Conservation (phyloP, 345 rosid species). For the Linum tenue region DNA sequence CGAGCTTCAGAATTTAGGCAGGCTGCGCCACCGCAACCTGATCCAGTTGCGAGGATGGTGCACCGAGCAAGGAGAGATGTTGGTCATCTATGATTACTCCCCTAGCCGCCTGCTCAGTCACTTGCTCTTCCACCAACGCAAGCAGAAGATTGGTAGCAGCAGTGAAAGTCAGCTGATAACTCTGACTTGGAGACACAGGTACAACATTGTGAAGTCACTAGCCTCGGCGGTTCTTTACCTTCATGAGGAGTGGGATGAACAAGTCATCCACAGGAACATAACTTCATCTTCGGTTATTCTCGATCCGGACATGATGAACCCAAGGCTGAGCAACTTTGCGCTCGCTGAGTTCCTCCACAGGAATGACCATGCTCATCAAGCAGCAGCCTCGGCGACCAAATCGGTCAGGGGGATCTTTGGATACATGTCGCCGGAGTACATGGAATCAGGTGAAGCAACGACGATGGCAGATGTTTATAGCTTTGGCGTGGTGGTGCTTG, state of each 20-base stretch:
- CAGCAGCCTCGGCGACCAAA: conserved; percentile 29
- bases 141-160: conserved; percentile 10
- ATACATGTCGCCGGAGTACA: conserved; percentile 89
- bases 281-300: conserved; percentile 71
- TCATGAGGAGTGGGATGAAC: conserved; percentile 96
- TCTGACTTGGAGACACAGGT: conserved; percentile 59
- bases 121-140: conserved; percentile 48
- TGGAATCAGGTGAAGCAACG: conserved; percentile 79
- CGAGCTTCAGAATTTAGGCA: conserved; percentile 69
- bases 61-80: conserved; percentile 97
- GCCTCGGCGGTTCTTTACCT: conserved; percentile 80
- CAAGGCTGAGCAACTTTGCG: conserved; percentile 77
- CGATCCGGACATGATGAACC: conserved; percentile 77
- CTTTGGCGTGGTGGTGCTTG: conserved; percentile 80
- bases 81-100: conserved; percentile 75
- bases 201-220: conserved; percentile 61
- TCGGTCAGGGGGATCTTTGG: conserved; percentile 89
- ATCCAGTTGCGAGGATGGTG: conserved; percentile 96
- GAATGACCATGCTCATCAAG: conserved; percentile 65
- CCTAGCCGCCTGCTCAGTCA: conserved; percentile 61
- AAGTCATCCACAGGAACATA: conserved; percentile 80
- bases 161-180: conserved; percentile 18
- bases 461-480: conserved; percentile 79
- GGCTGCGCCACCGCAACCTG: conserved; percentile 81
- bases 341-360: conserved; percentile 84